These are phyloP conservation scores for Aspergillus aculeatus DNA, from an alignment of 2,329 filamentous ascomycete species.

Conservation along the genomic window DNA sequence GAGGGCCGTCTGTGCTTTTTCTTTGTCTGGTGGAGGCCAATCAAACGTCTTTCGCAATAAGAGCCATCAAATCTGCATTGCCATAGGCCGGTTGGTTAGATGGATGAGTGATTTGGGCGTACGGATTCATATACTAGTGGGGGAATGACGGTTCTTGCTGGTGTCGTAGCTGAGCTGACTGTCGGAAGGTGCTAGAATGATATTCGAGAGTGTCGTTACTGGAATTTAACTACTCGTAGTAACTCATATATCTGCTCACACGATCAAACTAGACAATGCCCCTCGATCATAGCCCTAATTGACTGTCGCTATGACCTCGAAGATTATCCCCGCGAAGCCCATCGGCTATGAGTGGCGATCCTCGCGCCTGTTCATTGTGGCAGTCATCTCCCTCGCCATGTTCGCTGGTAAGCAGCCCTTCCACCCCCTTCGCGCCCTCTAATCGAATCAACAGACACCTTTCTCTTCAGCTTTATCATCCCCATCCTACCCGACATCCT, in stretches of 20 bases:
- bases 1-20: background rate
- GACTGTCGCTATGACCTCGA: background rate
- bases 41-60: background rate
- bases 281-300: background rate
- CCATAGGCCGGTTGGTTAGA: background rate
- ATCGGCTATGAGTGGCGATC: background rate
- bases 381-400: background rate
- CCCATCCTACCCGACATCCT: conserved; percentile 5
- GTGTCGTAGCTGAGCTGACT: background rate
- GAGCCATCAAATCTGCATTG: background rate
- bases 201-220: no score
- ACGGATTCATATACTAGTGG: background rate
- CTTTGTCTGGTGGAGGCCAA: background rate
- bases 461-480: conserved; percentile 7
- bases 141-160: background rate
- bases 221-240: no score
- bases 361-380: background rate
- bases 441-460: background rate
- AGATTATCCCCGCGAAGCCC: background rate
- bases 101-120: background rate
- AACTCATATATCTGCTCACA: no score
- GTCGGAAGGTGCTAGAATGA: no score
- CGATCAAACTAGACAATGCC: no score
- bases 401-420: background rate
- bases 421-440: background rate